Conservation (phyloP, 306 rosid species). For the Inga oerstediana region DNA sequence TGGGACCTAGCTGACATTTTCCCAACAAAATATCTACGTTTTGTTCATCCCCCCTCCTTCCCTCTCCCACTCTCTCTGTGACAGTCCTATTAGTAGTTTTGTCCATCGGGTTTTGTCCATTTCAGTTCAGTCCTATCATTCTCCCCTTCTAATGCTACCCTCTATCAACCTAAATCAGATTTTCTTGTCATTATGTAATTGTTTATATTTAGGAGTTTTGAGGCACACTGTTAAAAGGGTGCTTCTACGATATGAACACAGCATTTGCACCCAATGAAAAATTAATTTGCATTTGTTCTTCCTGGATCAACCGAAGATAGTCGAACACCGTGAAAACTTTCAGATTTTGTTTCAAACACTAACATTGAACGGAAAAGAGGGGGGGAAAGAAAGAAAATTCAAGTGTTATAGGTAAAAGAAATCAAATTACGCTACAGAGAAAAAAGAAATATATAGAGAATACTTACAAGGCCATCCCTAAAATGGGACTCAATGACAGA, state of each 20-base stretch:
- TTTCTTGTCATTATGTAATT: background rate
- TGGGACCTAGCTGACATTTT: no score
- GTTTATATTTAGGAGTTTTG: background rate
- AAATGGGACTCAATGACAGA: constrained; percentile 75
- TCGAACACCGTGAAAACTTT: background rate
- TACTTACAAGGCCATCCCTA: constrained; percentile 84
- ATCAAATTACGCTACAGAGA: constrained; percentile 1
- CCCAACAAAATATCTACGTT: background rate
- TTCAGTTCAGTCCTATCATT: background rate
- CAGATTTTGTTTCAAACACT: background rate
- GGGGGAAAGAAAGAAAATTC: background rate
- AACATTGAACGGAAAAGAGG: background rate
- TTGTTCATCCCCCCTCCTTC: background rate
- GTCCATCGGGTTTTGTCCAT: background rate
- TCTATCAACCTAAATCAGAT: background rate
- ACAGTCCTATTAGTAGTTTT: background rate
- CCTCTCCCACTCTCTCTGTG: no score
- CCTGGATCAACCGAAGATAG: background rate
- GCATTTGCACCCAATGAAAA: background rate
- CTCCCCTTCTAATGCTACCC: background rate
- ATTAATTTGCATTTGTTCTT: background rate
- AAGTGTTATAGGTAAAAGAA: background rate
- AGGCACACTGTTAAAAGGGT: constrained; percentile 1
- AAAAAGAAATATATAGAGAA: background rate
- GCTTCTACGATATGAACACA: background rate